These are phyloP conservation scores for Phytophthora gonapodyides DNA, from an alignment of 352 stramenopile species.

Conservation along the genomic window DNA sequence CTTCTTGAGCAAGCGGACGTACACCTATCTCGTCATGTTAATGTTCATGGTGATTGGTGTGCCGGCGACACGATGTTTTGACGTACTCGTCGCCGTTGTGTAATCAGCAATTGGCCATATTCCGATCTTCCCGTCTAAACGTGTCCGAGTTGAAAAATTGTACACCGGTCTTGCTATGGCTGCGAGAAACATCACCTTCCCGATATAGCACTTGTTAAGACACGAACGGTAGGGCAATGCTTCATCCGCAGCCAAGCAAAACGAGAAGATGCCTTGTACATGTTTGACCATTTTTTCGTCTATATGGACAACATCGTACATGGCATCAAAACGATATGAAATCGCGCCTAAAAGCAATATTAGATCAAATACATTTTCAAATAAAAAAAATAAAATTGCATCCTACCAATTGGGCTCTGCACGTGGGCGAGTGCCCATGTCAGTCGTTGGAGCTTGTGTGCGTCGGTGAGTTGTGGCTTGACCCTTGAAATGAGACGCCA, in stretches of 20 bases:
- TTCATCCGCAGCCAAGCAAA: conserved; percentile 11
- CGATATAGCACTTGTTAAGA: conserved; percentile 11
- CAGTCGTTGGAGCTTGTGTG: conserved; percentile 5
- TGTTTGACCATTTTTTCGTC: conserved; percentile 32
- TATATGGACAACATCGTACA: conserved; percentile 17
- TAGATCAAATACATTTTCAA: conserved; percentile 1
- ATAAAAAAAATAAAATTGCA: conserved; percentile 6
- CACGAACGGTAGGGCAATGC: conserved; percentile 4
- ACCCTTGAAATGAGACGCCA: no score
- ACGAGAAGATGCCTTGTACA: conserved; percentile 10
- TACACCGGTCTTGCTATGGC: conserved; percentile 13
- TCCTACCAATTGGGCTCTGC: conserved; percentile 3
- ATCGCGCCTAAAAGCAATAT: conserved; percentile 8
- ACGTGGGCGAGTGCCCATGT: conserved; percentile 9
- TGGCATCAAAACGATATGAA: conserved; percentile 14
- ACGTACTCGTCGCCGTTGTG: not conserved
- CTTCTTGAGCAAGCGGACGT: conserved; percentile 12
- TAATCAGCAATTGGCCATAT: conserved; percentile 18
- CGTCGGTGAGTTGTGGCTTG: not conserved
- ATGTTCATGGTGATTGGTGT: conserved; percentile 19
- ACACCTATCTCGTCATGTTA: conserved; percentile 6
- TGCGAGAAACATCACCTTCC: conserved; percentile 22
- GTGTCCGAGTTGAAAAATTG: not conserved
- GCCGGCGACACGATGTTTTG: not conserved
- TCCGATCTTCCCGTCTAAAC: conserved; percentile 26